A percentile compares a stretch with the other conserved stretches of the same genome.
Conservation (phyloP, 1,284 basidiomycete genomes). For the Tilletiaria anomala region DNA sequence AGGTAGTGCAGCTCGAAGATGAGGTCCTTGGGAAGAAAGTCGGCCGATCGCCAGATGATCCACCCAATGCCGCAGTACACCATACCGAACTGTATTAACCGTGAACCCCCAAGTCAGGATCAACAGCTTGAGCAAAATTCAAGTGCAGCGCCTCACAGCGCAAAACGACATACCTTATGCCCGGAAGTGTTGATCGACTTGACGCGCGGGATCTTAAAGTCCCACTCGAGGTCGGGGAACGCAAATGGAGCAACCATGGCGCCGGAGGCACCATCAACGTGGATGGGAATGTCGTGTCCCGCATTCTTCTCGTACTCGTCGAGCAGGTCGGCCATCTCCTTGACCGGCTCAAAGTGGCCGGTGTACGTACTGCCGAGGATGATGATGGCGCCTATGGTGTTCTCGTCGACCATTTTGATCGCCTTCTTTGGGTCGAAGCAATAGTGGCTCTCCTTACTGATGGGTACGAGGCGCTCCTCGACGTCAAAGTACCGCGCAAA, state of each 20-base stretch:
- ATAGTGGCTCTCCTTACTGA: constrained; percentile 44
- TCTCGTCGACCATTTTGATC: constrained; percentile 79
- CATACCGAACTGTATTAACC: constrained; percentile 69
- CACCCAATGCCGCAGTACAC: constrained; percentile 56
- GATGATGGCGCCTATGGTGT: constrained; percentile 45
- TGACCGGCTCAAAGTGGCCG: constrained; percentile 69
- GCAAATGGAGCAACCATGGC: constrained; percentile 54
- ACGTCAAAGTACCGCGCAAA: constrained; percentile 81
- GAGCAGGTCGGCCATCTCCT: constrained; percentile 67
- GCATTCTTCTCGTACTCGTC: constrained; percentile 74
- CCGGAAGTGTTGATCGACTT: constrained; percentile 58
- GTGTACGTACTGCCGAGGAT: constrained; percentile 9
- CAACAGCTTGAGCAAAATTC: neutral
- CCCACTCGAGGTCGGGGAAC: constrained; percentile 64
- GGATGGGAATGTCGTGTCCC: constrained; percentile 49
- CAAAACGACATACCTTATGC: neutral
- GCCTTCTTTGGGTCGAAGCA: constrained; percentile 68
- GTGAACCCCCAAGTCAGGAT: neutral
- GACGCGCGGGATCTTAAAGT: constrained; percentile 51
- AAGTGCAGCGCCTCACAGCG: neutral
- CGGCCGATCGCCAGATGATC: constrained; percentile 28
- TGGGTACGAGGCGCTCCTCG: constrained; percentile 44
- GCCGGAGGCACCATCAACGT: constrained; percentile 47
- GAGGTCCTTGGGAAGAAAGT: constrained; percentile 43
- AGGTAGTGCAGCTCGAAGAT: constrained; percentile 69